Evolutionary conservation across 805 yeast species (phyloP).

Genomic region (Wickerhamomyces chaumierensis): DNA sequence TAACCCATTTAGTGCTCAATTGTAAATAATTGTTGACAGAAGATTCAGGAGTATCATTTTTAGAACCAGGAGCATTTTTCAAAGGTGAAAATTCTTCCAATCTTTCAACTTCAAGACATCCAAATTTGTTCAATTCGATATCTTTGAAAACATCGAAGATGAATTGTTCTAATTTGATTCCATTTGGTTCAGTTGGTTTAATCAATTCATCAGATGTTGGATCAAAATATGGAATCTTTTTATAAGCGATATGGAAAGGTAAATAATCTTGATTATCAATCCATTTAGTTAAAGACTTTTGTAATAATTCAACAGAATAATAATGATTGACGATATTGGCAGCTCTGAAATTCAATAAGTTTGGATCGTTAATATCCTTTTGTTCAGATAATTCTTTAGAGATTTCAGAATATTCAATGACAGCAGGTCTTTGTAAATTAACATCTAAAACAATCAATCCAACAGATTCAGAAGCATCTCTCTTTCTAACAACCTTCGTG

Average conservation of each 20-base stretch:
- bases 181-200: constrained; percentile 73
- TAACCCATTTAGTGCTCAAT: constrained; percentile 68
- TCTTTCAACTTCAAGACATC: constrained; percentile 86
- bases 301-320: constrained; percentile 71
- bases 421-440: constrained; percentile 55
- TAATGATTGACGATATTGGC: constrained; percentile 97
- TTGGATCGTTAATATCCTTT: constrained; percentile 36
- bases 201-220: constrained; percentile 28
- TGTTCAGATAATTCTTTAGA: constrained; percentile 60
- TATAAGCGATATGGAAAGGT: constrained; percentile 92
- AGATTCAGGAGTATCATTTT: constrained; percentile 75
- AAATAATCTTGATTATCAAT: constrained; percentile 47
- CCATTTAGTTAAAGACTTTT: constrained; percentile 56
- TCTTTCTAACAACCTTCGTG: constrained; percentile 90
- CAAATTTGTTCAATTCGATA: constrained; percentile 61
- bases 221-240: constrained; percentile 63
- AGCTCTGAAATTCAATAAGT: constrained; percentile 68
- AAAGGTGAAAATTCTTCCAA: constrained; percentile 83
- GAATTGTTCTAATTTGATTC: constrained; percentile 91
- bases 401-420: constrained; percentile 91
- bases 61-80: constrained; percentile 81
- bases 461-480: constrained; percentile 78
- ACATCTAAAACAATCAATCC: constrained; percentile 77
- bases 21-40: constrained; percentile 54
- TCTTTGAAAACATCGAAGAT: constrained; percentile 92